A percentile compares a stretch with the other conserved stretches of the same genome.
Evolutionary conservation across 495 filamentous ascomycete genomes (phyloP).

Genomic region (Aspergillus hancockii): DNA sequence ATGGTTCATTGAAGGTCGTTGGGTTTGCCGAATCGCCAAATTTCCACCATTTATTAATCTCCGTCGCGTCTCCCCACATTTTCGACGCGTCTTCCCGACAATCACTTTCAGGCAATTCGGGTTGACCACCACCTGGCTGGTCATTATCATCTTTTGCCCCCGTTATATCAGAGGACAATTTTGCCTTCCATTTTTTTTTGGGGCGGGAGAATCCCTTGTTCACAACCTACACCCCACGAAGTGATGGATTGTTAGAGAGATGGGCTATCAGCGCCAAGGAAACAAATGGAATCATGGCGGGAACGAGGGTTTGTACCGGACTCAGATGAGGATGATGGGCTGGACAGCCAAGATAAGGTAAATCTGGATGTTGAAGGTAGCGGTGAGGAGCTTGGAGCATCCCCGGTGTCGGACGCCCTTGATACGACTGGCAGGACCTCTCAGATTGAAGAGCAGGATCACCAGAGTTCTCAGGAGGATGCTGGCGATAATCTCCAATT

Average conservation of each 20-base stretch:
- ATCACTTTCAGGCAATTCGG: neutral
- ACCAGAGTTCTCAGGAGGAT: neutral
- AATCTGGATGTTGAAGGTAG: constrained; percentile 12
- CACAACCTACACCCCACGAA: constrained; percentile 5
- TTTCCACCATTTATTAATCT: constrained; percentile 12
- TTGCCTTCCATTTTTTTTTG: neutral
- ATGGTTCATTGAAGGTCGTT: neutral
- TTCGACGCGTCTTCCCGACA: constrained; percentile 37
- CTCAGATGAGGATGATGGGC: constrained; percentile 60
- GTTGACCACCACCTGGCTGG: neutral
- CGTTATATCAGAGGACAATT: neutral
- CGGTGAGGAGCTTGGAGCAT: neutral
- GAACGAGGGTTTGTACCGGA: constrained; percentile 63
- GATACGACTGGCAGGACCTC: neutral
- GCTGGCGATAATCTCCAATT: neutral
- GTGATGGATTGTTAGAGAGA: constrained; percentile 40
- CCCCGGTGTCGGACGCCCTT: neutral
- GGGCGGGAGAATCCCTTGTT: neutral
- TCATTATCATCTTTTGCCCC: neutral
- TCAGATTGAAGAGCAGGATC: neutral
- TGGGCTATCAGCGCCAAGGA: constrained; percentile 40
- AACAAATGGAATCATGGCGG: constrained; percentile 63
- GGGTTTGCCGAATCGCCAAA: constrained; percentile 21
- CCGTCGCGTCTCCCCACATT: constrained; percentile 37
- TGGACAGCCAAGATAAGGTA: constrained; percentile 36